Evolutionary conservation across 306 rosid species (phyloP).

Genomic region (Glycine tomentella): DNA sequence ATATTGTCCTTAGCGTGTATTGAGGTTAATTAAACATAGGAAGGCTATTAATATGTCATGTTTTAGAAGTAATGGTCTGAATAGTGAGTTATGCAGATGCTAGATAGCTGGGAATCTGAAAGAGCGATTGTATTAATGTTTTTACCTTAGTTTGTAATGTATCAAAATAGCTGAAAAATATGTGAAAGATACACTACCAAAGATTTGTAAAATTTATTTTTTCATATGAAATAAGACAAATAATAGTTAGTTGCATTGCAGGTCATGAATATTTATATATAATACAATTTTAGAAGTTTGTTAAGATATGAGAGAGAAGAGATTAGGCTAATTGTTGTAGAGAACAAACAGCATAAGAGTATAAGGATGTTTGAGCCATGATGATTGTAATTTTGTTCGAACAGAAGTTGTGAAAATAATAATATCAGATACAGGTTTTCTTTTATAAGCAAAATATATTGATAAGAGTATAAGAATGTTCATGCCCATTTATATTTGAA

Average conservation of each 20-base stretch:
- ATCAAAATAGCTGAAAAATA: too few relatives aligned
- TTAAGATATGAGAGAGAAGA: background rate
- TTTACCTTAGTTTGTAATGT: background rate
- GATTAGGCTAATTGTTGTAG: background rate
- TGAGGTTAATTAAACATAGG: background rate
- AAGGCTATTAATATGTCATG: too few relatives aligned
- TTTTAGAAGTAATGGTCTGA: background rate
- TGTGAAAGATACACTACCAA: background rate
- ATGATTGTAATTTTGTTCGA: background rate
- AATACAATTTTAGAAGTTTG: background rate
- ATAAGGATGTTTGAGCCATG: too few relatives aligned
- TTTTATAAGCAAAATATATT: background rate
- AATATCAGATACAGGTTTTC: background rate
- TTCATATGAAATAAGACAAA: background rate
- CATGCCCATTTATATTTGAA: too few relatives aligned
- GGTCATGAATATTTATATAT: background rate
- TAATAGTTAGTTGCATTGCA: background rate
- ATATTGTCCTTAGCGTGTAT: background rate
- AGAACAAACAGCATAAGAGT: background rate
- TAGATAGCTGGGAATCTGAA: too few relatives aligned
- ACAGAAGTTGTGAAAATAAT: background rate
- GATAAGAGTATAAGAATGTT: too few relatives aligned
- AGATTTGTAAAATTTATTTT: background rate
- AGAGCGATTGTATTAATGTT: background rate
- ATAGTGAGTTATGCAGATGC: background rate